Evolutionary conservation across 1,139 yeast genomes (phyloP).

Genomic region (Saccharomycopsis crataegensis): DNA sequence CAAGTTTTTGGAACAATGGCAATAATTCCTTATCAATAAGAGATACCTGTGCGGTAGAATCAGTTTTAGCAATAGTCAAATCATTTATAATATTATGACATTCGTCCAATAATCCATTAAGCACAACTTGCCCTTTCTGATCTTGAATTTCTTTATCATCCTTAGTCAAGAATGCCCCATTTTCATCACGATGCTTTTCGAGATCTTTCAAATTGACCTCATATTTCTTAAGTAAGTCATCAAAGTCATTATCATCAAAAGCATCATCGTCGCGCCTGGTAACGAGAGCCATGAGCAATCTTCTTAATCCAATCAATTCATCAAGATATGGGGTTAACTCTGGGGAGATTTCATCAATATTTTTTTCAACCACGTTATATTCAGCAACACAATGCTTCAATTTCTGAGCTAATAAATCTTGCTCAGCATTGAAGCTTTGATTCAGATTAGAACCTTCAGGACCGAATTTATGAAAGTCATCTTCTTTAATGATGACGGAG

Average conservation of each 20-base stretch:
- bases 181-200: slow-evolving; percentile 36
- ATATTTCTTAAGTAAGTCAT: slow-evolving; percentile 28
- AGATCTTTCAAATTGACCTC: slow-evolving; percentile 34
- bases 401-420: slow-evolving; percentile 48
- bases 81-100: slow-evolving; percentile 71
- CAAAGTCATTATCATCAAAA: slow-evolving; percentile 2
- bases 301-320: slow-evolving; percentile 45
- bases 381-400: slow-evolving; percentile 50
- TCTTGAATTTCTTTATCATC: slow-evolving; percentile 29
- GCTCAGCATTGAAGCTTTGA: slow-evolving; percentile 35
- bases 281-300: slow-evolving; percentile 44
- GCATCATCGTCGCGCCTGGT: slow-evolving; percentile 30
- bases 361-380: slow-evolving; percentile 43
- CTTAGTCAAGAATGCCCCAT: slow-evolving; percentile 38
- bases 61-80: slow-evolving; percentile 50
- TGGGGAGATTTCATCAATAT: slow-evolving; percentile 49
- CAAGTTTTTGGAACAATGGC: slow-evolving; percentile 47
- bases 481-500: slow-evolving; percentile 45
- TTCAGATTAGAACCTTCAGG: neutral
- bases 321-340: slow-evolving; percentile 46
- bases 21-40: slow-evolving; percentile 40
- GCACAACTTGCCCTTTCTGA: slow-evolving; percentile 50
- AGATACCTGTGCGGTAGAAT: slow-evolving; percentile 29
- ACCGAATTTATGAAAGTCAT: slow-evolving; percentile 31
- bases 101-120: slow-evolving; percentile 73